Base-by-base conservation (phyloP, 495 filamentous ascomycete genomes). In the Trichoderma asperelloides region DNA sequence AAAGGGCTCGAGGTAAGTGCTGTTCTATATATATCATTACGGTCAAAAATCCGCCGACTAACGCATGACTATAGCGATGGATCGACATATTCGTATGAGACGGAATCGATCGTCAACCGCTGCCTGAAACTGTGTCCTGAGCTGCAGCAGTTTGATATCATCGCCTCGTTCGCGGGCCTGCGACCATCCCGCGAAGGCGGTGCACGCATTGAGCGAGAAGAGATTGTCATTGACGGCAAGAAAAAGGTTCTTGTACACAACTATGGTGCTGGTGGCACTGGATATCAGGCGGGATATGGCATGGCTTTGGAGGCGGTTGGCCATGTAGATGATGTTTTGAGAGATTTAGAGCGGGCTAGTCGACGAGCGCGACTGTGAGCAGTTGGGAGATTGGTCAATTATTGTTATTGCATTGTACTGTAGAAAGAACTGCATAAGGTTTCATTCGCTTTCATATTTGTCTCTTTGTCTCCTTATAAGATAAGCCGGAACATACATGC, bases 221-320 rank as follows among this genome's bases (percentile, higher is more conserved):
- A 49, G 41, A 40, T 65, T 30, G 41, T 30, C 39, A 28, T 65
- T 33, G 43, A 47, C 41, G 64, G 64, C 64, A 45, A 63, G 6
- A 67, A 57, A 3, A 51, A 40, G n/a, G 78, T 77, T 68, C 81
- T 91, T 4, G 88, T 94, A 63, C 91, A 94, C 73, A 89, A 91
- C 68, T 93, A 94, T 73, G 91, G 91, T 30, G 90, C 91, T 74
- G 91, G 88, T 5, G 90, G 90, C 3, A 89, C 89, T 73, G 90
- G 84, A 23, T 87, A 71, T 72, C 90, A 93, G 74, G 79, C 85
- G 37, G 86, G 84, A 7, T 92, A 85, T 70, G 89, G 90, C 5
- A 87, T 86, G 76, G 83, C 89, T 1, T 72, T 79, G 66, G 78
- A 80, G 55, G 82, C 83, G 0, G 82, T 85, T 25, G 77, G 75